Base-by-base conservation (phyloP, 106 monocot genomes). In the Alisma plantagoaquatica region DNA sequence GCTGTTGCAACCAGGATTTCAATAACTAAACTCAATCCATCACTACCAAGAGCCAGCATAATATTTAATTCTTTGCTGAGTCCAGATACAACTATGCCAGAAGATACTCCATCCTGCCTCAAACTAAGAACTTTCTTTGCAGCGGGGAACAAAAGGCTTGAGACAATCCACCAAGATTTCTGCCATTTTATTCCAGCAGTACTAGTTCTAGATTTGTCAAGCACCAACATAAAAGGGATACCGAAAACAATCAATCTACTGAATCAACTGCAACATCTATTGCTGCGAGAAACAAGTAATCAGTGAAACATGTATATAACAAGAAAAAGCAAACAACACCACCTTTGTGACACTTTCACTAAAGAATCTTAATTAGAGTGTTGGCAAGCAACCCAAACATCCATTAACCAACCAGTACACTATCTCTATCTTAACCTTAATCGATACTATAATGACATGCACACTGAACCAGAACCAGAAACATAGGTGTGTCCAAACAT, bases 171-270 rank as follows among this genome's bases (percentile, higher is more conserved):
- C 31, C 9, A 29, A 18, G 10, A 25, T 1, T 47, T 61, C 21
- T 61, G 46, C 48, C 29, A 2, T 3, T 61, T 22, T n/a, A 61
- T 32, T 45, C 46, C 48, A 3, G 22, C 1, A 1, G 31, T 61
- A 17, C 29, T 20, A 10, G 46, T 61, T 19, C 43, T 61, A 12
- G 61, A 61, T 31, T 24, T 61, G 31, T 61, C 61, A 6, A 10
- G 20, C 4, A 61, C 46, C 2, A 8, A 11, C 3, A 31, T 61
- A 31, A 11, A 9, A 1, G 31, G 31, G 28, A 45, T 61, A 1
- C 61, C 61, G 5, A 15, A 2, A 6, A 15, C 19, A 10, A 48
- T 61, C 11, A 30, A 48, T 1, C 31, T 20, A 20, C 28, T 61
- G 8, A 26, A 15, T 1, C 24, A 47, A 14, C 24, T 61, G 21